Evolutionary conservation across 192 early-diverging fungal species (phyloP).

Genomic region (Backusella sp.): DNA sequence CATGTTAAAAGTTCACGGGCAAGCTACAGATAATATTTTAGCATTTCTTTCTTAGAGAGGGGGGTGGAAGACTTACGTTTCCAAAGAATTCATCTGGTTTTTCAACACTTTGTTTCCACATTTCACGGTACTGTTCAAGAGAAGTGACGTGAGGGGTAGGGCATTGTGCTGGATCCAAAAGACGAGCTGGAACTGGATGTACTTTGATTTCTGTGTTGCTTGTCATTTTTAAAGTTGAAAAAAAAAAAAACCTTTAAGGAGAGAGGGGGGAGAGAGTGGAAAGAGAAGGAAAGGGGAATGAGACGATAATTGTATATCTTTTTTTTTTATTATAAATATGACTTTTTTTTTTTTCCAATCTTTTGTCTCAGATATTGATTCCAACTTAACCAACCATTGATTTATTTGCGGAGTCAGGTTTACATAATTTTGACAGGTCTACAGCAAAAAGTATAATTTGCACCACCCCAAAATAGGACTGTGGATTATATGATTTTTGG

Average conservation of each 20-base stretch:
- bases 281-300: not conserved
- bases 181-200: conserved; percentile 62
- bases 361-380: conserved; percentile 9
- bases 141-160: conserved; percentile 75
- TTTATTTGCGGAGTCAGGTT: not conserved
- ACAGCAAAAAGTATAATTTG: not conserved
- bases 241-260: not conserved
- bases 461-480: not conserved
- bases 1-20: conserved; percentile 81
- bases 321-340: not conserved
- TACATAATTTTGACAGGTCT: conserved; percentile 6
- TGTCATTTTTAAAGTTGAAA: not conserved
- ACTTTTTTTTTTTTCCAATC: not conserved
- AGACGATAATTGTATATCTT: not conserved
- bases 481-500: not conserved
- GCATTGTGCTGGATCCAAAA: conserved; percentile 49
- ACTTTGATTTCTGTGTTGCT: conserved; percentile 12
- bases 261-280: not conserved
- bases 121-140: conserved; percentile 73
- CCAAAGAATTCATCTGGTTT: conserved; percentile 83
- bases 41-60: conserved; percentile 69
- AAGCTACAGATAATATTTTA: conserved; percentile 41
- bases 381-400: not conserved
- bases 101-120: conserved; percentile 80
- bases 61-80: conserved; percentile 74